Evolutionary conservation across 805 yeast species (phyloP).

Genomic region (Pichia californica): DNA sequence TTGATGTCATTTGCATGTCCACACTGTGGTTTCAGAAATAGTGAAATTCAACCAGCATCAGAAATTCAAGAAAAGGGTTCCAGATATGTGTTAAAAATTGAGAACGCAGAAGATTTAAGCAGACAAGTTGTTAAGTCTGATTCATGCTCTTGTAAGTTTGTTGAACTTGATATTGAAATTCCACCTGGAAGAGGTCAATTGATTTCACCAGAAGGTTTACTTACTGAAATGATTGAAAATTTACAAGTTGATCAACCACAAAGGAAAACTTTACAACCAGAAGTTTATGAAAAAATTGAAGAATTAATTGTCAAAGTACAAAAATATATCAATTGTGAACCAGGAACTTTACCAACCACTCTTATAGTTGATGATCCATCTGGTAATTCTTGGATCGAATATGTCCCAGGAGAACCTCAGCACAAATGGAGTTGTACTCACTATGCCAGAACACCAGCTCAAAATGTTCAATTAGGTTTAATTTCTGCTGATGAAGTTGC

Average conservation of each 20-base stretch:
- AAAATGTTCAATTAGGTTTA: slow-evolving; percentile 78
- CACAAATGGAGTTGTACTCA: slow-evolving; percentile 87
- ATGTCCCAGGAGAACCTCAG: slow-evolving; percentile 74
- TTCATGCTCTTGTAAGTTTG: slow-evolving; percentile 69
- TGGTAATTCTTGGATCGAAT: slow-evolving; percentile 96
- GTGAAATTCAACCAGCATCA: slow-evolving; percentile 95
- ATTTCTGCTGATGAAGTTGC: slow-evolving; percentile 63
- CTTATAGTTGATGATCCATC: slow-evolving; percentile 86
- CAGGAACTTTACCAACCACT: slow-evolving; percentile 67
- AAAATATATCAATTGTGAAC: slow-evolving; percentile 57
- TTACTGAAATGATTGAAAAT: slow-evolving; percentile 78
- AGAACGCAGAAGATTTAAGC: slow-evolving; percentile 64
- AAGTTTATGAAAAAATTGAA: slow-evolving; percentile 66
- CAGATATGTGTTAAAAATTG: slow-evolving; percentile 63
- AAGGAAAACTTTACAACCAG: slow-evolving; percentile 71
- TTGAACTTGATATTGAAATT: slow-evolving; percentile 85
- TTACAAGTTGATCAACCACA: slow-evolving; percentile 73
- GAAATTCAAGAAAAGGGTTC: slow-evolving; percentile 85
- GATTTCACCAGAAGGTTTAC: slow-evolving; percentile 85
- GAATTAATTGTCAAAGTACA: slow-evolving; percentile 57
- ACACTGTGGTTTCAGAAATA: slow-evolving; percentile 86
- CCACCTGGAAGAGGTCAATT: slow-evolving; percentile 94
- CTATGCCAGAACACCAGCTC: slow-evolving; percentile 81
- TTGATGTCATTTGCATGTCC: slow-evolving; percentile 95
- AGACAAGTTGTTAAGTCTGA: slow-evolving; percentile 92